A percentile compares a stretch with the other conserved stretches of the same genome.
Evolutionary conservation across 1,139 yeast genomes (phyloP).

Genomic region (Blastobotrys malaysiensis): DNA sequence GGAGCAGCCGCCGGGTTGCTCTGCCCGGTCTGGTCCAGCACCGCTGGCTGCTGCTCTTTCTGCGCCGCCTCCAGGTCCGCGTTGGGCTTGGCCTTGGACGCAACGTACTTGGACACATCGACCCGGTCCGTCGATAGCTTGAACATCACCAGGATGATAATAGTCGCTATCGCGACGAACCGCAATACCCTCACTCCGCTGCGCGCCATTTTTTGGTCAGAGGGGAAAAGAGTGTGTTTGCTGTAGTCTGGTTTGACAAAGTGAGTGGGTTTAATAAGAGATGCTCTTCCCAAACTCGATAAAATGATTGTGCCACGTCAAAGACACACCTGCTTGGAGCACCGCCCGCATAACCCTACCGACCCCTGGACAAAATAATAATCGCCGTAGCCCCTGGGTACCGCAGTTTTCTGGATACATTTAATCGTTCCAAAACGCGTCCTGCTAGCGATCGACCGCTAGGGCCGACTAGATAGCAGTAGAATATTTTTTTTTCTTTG

Average conservation of each 20-base stretch:
- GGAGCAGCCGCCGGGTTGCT: background rate
- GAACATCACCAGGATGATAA: constrained; percentile 35
- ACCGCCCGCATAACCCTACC: background rate
- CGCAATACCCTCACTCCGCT: constrained; percentile 35
- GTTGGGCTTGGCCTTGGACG: constrained; percentile 10
- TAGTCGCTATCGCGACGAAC: constrained; percentile 34
- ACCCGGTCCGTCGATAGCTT: constrained; percentile 33
- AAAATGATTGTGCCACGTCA: background rate
- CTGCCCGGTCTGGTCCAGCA: background rate
- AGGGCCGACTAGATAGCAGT: too few relatives aligned
- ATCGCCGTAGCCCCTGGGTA: too few relatives aligned
- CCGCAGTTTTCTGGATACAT: too few relatives aligned
- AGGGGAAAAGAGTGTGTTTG: background rate
- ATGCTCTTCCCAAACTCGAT: background rate
- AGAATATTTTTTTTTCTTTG: too few relatives aligned
- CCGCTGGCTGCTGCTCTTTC: background rate
- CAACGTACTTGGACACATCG: constrained; percentile 23
- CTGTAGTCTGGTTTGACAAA: background rate
- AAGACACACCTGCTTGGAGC: background rate
- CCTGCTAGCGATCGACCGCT: too few relatives aligned
- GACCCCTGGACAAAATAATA: background rate
- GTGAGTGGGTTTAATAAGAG: background rate
- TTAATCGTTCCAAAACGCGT: too few relatives aligned
- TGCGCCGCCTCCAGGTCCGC: background rate
- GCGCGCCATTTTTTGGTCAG: constrained; percentile 28